These are phyloP conservation scores for Jamesozyma spencerorum DNA, from an alignment of 805 yeast species.

Conservation along the genomic window DNA sequence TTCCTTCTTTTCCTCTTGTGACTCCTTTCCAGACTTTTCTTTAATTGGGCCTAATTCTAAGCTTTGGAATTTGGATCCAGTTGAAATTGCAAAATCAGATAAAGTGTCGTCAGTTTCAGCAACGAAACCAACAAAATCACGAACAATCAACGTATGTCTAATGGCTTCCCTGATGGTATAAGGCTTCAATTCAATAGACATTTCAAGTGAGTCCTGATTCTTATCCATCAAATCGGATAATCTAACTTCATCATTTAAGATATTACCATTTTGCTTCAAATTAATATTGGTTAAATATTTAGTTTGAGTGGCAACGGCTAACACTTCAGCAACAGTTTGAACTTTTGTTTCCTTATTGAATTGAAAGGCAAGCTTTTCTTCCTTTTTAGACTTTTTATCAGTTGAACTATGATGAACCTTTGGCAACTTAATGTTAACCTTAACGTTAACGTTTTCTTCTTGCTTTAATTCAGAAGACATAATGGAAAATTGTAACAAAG, in stretches of 20 bases:
- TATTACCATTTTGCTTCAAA: conserved; percentile 13
- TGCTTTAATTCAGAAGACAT: conserved; percentile 2
- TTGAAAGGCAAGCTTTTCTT: conserved; percentile 16
- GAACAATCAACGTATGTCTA: conserved; percentile 24
- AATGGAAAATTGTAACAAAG: background rate
- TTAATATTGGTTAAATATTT: conserved; percentile 24
- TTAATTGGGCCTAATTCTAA: conserved; percentile 20
- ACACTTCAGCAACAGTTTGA: conserved; percentile 20
- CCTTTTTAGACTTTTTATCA: conserved; percentile 10
- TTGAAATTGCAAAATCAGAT: conserved; percentile 27
- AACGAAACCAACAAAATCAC: conserved; percentile 29
- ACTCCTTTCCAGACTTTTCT: conserved; percentile 7
- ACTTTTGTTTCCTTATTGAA: conserved; percentile 21
- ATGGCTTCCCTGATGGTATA: conserved; percentile 26
- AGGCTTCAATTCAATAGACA: conserved; percentile 19
- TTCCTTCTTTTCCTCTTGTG: conserved; percentile 11
- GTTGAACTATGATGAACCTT: conserved; percentile 3
- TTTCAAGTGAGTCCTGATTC: conserved; percentile 11
- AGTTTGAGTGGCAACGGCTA: conserved; percentile 21
- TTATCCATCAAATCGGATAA: conserved; percentile 13
- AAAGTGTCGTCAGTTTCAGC: conserved; percentile 26
- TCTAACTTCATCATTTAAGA: conserved; percentile 12
- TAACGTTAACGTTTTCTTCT: conserved; percentile 9
- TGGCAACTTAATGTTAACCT: conserved; percentile 18
- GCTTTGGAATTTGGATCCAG: conserved; percentile 24